Percentiles rank a stretch among this genome's conserved stretches.
These are phyloP conservation scores for Tuber indicum DNA, from an alignment of 495 filamentous ascomycete species.

Conservation along the genomic window DNA sequence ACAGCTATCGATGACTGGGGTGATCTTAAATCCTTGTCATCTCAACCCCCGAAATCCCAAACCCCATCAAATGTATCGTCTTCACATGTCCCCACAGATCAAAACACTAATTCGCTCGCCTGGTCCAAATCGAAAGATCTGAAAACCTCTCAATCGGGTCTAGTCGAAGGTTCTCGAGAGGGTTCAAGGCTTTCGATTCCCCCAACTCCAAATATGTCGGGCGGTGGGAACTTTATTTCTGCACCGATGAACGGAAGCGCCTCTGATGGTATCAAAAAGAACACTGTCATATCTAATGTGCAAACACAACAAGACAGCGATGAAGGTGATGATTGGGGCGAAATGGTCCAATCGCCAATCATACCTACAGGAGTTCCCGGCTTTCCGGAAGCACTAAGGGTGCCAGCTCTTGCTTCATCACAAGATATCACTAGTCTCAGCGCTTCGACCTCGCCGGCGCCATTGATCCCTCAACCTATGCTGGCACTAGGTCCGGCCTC, in stretches of 20 bases:
- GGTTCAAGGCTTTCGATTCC: neutral
- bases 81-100: neutral
- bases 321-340: conserved; percentile 46
- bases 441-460: conserved; percentile 16
- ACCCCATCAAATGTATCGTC: conserved; percentile 4
- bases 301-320: conserved; percentile 22
- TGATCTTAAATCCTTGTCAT: conserved; percentile 13
- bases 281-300: neutral
- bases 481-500: neutral
- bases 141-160: conserved; percentile 13
- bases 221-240: conserved; percentile 13
- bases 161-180: conserved; percentile 12
- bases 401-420: conserved; percentile 8
- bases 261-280: neutral
- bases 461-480: conserved; percentile 10
- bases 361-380: conserved; percentile 17
- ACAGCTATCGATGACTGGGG: conserved; percentile 11
- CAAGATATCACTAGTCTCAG: conserved; percentile 12
- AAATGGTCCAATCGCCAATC: conserved; percentile 43
- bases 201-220: neutral
- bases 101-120: conserved; percentile 8
- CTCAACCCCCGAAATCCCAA: neutral
- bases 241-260: neutral
- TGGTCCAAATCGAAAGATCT: neutral
- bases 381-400: conserved; percentile 10